Conservation (phyloP, 2,329 filamentous ascomycete genomes). For the Hypocrella siamensis region DNA sequence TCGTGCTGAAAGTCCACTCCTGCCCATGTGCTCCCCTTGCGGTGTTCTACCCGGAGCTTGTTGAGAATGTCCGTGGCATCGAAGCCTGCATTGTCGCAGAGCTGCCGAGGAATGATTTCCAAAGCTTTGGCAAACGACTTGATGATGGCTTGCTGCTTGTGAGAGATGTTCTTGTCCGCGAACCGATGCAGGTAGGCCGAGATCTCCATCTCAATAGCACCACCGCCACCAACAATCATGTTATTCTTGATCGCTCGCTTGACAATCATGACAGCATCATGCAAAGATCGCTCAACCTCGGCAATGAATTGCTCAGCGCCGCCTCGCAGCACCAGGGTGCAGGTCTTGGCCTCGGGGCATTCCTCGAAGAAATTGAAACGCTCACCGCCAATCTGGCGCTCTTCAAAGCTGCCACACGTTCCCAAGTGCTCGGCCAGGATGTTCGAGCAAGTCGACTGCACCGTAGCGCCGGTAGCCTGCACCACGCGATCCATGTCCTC, state of each 20-base stretch:
- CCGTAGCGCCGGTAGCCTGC: slow-evolving; percentile 79
- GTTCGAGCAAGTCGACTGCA: slow-evolving; percentile 94
- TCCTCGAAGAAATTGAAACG: slow-evolving; percentile 98
- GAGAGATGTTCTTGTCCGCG: slow-evolving; percentile 78
- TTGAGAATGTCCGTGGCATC: slow-evolving; percentile 97
- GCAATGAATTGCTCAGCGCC: slow-evolving; percentile 98
- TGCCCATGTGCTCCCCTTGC: slow-evolving; percentile 83
- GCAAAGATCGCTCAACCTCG: slow-evolving; percentile 90
- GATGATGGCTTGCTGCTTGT: slow-evolving; percentile 96
- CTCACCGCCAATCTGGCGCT: slow-evolving; percentile 93
- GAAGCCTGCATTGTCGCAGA: slow-evolving; percentile 97
- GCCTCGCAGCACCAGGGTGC: slow-evolving; percentile 85
- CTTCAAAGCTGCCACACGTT: slow-evolving; percentile 79
- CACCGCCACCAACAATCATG: slow-evolving; percentile 87
- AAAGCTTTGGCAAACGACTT: slow-evolving; percentile 96
- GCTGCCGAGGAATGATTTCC: slow-evolving; percentile 88
- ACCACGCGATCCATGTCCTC: slow-evolving; percentile 95
- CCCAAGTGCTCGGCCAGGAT: slow-evolving; percentile 82
- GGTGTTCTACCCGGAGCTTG: slow-evolving; percentile 87
- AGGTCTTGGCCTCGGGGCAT: slow-evolving; percentile 90
- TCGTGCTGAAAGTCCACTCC: slow-evolving; percentile 92
- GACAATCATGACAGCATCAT: slow-evolving; percentile 99
- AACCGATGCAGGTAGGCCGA: slow-evolving; percentile 86
- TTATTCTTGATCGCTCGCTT: slow-evolving; percentile 95
- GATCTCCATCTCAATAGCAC: slow-evolving; percentile 91